phyloP scores from a whole-genome alignment of 192 early-diverging fungal genomes.

The Linnemannia hyalina region DNA sequence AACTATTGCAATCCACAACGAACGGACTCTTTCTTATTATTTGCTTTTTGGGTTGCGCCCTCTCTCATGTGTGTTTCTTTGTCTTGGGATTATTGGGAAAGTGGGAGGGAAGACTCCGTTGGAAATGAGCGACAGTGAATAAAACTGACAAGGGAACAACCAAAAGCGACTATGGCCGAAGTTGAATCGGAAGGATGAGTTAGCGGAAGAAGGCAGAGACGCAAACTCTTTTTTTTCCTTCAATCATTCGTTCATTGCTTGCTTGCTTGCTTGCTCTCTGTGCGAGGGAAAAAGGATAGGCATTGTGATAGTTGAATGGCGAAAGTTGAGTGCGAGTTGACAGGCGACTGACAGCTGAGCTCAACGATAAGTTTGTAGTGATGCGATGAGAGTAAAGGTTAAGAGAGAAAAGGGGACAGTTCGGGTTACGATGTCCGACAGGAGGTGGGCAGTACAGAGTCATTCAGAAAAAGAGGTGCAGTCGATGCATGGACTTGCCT shows the following conservation, averaged over 20 bases:
- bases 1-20: no score
- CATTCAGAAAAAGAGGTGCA: no score
- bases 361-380: neutral
- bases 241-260: no score
- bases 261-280: no score
- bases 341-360: constrained; percentile 2
- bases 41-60: neutral
- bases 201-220: no score
- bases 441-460: no score
- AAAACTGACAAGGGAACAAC: no score
- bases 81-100: neutral
- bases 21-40: no score
- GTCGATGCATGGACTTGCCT: neutral
- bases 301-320: neutral
- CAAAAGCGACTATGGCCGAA: no score
- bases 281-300: neutral
- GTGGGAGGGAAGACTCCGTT: neutral
- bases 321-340: neutral
- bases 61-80: neutral
- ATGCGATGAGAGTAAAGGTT: neutral
- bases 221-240: no score
- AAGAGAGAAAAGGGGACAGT: neutral
- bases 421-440: constrained; percentile 9
- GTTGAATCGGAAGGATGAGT: no score
- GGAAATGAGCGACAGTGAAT: no score